A percentile compares a stretch with the other conserved stretches of the same genome.
Conservation (phyloP, 371 early-diverging fungal genomes). For the Phascolomyces articulosus region DNA sequence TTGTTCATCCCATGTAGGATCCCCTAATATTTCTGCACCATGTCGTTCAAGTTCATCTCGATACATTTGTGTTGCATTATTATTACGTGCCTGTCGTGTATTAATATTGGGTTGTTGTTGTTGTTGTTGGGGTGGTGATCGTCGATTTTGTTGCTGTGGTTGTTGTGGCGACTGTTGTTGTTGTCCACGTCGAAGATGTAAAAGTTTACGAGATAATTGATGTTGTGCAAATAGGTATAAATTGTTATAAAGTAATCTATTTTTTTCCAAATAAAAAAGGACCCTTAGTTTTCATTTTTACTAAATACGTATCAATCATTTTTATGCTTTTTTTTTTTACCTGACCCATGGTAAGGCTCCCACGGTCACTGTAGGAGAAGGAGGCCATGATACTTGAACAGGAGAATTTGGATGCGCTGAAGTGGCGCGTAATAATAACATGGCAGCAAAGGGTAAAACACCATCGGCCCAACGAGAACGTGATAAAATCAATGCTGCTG, state of each 20-base stretch:
- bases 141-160: conserved; percentile 4
- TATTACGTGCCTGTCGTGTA: neutral
- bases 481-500: conserved; percentile 64
- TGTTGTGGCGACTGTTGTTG: conserved; percentile 9
- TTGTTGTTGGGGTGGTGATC: conserved; percentile 24
- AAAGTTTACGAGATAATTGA: conserved; percentile 29
- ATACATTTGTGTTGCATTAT: neutral
- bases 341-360: conserved; percentile 64
- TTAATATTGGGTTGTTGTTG: neutral
- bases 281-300: neutral
- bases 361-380: conserved; percentile 54
- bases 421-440: conserved; percentile 30
- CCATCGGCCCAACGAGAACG: conserved; percentile 50
- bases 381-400: conserved; percentile 54
- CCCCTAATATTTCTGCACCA: conserved; percentile 8
- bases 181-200: conserved; percentile 12
- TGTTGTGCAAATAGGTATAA: conserved; percentile 31
- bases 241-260: conserved; percentile 57
- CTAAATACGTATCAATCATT: neutral
- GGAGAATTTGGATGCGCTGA: conserved; percentile 29
- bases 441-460: conserved; percentile 34
- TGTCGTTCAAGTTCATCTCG: conserved; percentile 6
- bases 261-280: neutral
- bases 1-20: conserved; percentile 16
- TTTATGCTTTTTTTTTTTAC: conserved; percentile 27